phyloP scores from a whole-genome alignment of 805 yeast species.

The Candida sanyiensis region DNA sequence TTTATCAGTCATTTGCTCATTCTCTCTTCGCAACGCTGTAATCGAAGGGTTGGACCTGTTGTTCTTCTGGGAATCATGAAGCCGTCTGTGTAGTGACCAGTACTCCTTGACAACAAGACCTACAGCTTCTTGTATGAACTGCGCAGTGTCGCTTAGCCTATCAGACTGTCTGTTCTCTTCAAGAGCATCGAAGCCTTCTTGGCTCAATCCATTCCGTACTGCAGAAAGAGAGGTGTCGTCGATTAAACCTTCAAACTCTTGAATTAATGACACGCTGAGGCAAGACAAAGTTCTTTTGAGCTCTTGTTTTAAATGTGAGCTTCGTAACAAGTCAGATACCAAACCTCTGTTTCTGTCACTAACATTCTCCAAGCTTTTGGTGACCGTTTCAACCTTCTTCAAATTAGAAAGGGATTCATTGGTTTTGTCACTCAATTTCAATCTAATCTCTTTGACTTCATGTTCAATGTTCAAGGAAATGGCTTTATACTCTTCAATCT shows the following conservation, averaged over 20 bases:
- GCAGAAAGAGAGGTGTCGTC: slow-evolving; percentile 14
- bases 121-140: slow-evolving; percentile 18
- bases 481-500: background rate
- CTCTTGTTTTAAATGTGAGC: slow-evolving; percentile 11
- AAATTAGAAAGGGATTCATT: slow-evolving; percentile 1
- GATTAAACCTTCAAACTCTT: slow-evolving; percentile 16
- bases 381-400: slow-evolving; percentile 6
- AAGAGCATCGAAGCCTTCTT: background rate
- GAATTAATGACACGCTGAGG: slow-evolving; percentile 7
- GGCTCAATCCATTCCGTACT: slow-evolving; percentile 10
- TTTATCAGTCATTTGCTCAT: slow-evolving; percentile 9
- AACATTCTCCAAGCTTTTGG: slow-evolving; percentile 2
- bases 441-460: slow-evolving; percentile 11
- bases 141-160: slow-evolving; percentile 10
- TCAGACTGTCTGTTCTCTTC: slow-evolving; percentile 8
- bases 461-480: background rate
- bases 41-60: slow-evolving; percentile 6
- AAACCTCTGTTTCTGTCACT: slow-evolving; percentile 9
- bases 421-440: slow-evolving; percentile 13
- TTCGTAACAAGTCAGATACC: slow-evolving; percentile 11
- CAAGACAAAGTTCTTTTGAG: slow-evolving; percentile 10
- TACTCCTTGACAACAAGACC: slow-evolving; percentile 14
- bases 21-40: slow-evolving; percentile 12
- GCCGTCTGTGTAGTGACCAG: slow-evolving; percentile 10
- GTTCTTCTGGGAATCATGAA: slow-evolving; percentile 8